Evolutionary conservation across 78 protist genomes (phyloP), one percentile per base, ranked within the genome.

Genomic region (Dictyostelium citrinum): DNA sequence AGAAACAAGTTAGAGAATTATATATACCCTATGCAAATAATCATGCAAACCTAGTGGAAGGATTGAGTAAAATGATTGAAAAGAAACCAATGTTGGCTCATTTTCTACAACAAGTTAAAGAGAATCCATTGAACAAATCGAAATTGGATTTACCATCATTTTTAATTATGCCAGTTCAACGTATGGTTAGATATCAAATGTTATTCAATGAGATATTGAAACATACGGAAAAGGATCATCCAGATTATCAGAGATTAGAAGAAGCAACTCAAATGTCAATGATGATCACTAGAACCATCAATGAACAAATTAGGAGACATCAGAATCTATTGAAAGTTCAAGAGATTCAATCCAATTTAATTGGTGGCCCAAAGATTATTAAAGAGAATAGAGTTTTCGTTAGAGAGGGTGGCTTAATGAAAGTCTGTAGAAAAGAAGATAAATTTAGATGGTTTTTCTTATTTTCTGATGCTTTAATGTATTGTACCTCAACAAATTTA

Each of bases 81-180:
- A 91, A 84, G 84, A 83, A 76, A 33, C 91, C 83, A 72, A 22
- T 29, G 33, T 86, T 91, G 1, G 77, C 46, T 3, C 4, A 82
- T 1, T 91, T 83, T 79, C 29, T 91, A n/a, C 76, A 70, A 24
- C 12, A 55, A 14, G 91, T 79, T 10, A 91, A 75, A 64, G 91
- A 91, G 1, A 71, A 39, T 39, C 55, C 37, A 12, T 12, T 24
- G 22, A 76, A 49, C 10, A 9, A 67, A 4, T 33, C 49, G 0
- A 88, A 6, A 68, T 78, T 88, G 31, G 85, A 76, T 46, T 46
- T 88, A 35, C 80, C 33, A 0, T 76, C 93, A 31, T 78, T 77
- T 49, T 49, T 88, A n/a, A 91, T 91, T 80, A 91, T 76, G 84
- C 95, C 95, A 16, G 84, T 91, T 24, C 95, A 91, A 39, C 84